A percentile compares a stretch with the other conserved stretches of the same genome.
Conservation (phyloP, 257 asterid species). For the Solanum tacnaense region DNA sequence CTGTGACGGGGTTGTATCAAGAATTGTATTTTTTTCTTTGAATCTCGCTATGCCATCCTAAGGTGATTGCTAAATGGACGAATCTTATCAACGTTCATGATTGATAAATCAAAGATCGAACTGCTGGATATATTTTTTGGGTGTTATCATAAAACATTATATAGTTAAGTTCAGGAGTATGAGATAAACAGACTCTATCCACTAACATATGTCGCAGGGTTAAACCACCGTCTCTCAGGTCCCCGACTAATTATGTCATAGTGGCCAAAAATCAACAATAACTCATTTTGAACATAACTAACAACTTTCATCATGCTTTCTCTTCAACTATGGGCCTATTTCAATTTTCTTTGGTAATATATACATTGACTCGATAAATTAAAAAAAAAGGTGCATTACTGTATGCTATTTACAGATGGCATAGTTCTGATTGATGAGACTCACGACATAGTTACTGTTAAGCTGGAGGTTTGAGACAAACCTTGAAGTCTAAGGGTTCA, state of each 20-base stretch:
- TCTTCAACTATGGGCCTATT: not conserved
- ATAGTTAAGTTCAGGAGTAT: no score
- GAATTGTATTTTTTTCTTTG: not conserved
- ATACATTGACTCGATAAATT: not conserved
- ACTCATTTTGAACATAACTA: not conserved
- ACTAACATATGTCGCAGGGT: not conserved
- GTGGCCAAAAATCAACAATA: not conserved
- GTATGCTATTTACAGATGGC: no score
- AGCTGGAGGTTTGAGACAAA: no score
- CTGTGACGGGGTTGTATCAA: not conserved
- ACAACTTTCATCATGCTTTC: no score
- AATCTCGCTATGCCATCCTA: not conserved
- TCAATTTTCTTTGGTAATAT: not conserved
- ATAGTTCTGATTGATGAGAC: not conserved
- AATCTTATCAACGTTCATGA: no score
- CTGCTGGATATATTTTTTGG: not conserved
- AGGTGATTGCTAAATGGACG: not conserved
- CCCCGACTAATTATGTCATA: not conserved
- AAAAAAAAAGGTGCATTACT: not conserved
- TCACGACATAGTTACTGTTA: no score
- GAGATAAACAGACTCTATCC: not conserved
- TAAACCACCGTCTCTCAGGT: no score
- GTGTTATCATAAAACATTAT: not conserved
- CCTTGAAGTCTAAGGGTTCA: not conserved
- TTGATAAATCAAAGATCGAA: not conserved